Evolutionary conservation across 2,329 filamentous ascomycete genomes (phyloP), one percentile per base, ranked within the genome.

Genomic region (Alternaria burnsii): DNA sequence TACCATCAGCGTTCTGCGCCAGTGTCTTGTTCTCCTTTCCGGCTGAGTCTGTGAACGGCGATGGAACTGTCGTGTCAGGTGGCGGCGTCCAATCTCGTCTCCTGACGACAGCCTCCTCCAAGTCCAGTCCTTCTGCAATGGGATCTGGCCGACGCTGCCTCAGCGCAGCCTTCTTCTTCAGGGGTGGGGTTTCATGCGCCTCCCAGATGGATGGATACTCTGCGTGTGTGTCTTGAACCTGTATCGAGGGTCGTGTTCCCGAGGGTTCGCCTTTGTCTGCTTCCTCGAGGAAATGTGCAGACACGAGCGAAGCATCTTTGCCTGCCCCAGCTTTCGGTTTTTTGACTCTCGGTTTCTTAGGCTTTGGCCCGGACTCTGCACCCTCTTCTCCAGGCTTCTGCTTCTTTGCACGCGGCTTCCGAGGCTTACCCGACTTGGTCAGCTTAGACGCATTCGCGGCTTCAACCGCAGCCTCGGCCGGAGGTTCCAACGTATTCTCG

Each of bases 31-130:
- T 73, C 52, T 74, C 73, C 53, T 76, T 74, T 5, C 62, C 65
- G 11, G 62, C 51, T 9, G 70, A 72, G 20, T 67, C 67, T 5
- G 62, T 67, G 14, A 64, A 58, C 14, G 62, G 57, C 34, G 60
- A 61, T 26, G 56, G 22, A 12, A 54, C 47, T 12, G 48, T 30
- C 0, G 76, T 78, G 24, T 80, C 72, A 41, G 53, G 68, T 4
- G 72, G 62, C 5, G 78, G 78, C 20, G 78, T 80, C 78, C 78
- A 80, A 53, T 76, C 70, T 24, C 64, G 69, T 50, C 76, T 67
- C 57, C 78, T 66, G 3, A 59, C 51, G 2, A 75, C 64, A 2
- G 76, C 77, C 51, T 71, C 68, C 20, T 77, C 72, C 3, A 78
- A 52, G 3, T 75, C 68, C 6, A 76, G 48, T 2, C 61, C 56